Evolutionary conservation across 2,329 filamentous ascomycete genomes (phyloP).

Genomic region (Aspergillus spinulosporus): DNA sequence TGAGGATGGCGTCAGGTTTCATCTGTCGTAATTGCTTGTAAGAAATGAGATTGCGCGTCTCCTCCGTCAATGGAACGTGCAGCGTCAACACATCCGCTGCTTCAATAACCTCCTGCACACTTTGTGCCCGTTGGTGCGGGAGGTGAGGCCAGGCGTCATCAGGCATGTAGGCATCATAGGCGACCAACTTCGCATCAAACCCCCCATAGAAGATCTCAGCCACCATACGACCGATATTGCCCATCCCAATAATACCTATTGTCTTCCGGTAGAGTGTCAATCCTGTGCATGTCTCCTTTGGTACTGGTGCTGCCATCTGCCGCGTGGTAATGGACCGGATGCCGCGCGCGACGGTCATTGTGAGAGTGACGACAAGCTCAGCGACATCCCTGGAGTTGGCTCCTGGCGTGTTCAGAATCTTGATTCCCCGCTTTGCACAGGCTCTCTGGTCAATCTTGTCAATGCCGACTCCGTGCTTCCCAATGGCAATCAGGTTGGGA

Average conservation of each 20-base stretch:
- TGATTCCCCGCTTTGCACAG: slow-evolving; percentile 41
- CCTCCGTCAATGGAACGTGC: slow-evolving; percentile 40
- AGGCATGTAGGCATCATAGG: slow-evolving; percentile 40
- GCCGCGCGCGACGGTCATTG: slow-evolving; percentile 38
- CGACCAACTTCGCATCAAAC: slow-evolving; percentile 37
- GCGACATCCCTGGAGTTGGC: slow-evolving; percentile 48
- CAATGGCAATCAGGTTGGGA: slow-evolving; percentile 44
- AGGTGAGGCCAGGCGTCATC: slow-evolving; percentile 37
- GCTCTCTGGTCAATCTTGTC: slow-evolving; percentile 49
- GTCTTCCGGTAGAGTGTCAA: slow-evolving; percentile 38
- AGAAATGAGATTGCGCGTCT: slow-evolving; percentile 36
- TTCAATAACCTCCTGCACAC: slow-evolving; percentile 35
- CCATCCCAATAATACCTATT: slow-evolving; percentile 44
- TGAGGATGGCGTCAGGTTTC: slow-evolving; percentile 43
- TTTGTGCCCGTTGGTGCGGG: slow-evolving; percentile 31
- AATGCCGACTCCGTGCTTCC: slow-evolving; percentile 52
- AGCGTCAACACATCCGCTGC: slow-evolving; percentile 40
- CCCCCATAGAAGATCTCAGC: slow-evolving; percentile 41
- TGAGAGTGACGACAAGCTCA: slow-evolving; percentile 34
- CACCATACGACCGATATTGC: slow-evolving; percentile 41
- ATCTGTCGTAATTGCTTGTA: slow-evolving; percentile 36
- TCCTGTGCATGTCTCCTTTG: slow-evolving; percentile 47
- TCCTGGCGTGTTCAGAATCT: slow-evolving; percentile 52
- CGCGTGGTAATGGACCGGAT: slow-evolving; percentile 34
- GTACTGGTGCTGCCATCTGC: slow-evolving; percentile 29